These are phyloP conservation scores for Mycena polygramma DNA, from an alignment of 768 basidiomycete species.

Conservation along the genomic window DNA sequence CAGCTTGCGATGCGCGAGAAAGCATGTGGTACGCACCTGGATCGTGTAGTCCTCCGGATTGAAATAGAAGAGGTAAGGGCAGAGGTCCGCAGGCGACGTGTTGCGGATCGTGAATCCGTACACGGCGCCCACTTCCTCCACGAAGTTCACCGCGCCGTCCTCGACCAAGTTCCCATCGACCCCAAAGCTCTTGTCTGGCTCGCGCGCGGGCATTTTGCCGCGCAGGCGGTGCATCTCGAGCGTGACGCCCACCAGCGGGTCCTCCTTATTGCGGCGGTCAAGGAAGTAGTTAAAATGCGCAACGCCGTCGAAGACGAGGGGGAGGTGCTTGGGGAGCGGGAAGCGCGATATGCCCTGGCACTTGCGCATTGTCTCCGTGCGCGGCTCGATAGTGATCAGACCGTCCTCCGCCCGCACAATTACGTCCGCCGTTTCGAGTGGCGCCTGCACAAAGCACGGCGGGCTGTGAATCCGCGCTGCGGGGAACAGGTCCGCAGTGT, in stretches of 20 bases:
- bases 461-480: neutral
- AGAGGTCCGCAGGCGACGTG: constrained; percentile 4
- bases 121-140: neutral
- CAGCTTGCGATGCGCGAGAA: neutral
- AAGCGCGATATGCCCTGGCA: constrained; percentile 1
- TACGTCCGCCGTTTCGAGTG: neutral
- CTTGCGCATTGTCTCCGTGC: constrained; percentile 2
- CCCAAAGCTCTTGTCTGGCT: constrained; percentile 2
- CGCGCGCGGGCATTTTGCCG: constrained; percentile 1
- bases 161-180: constrained; percentile 17
- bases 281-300: constrained; percentile 28
- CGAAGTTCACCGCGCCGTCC: neutral
- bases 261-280: neutral
- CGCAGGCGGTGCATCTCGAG: constrained; percentile 20
- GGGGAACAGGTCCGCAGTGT: neutral
- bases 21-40: neutral
- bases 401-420: neutral
- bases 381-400: neutral
- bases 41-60: constrained; percentile 24
- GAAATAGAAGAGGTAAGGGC: constrained; percentile 25
- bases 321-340: constrained; percentile 14
- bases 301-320: constrained; percentile 4
- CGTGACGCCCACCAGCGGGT: neutral
- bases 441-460: neutral
- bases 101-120: constrained; percentile 31